Evolutionary conservation across 352 stramenopile genomes (phyloP).

Genomic region (Pythium insidiosum): DNA sequence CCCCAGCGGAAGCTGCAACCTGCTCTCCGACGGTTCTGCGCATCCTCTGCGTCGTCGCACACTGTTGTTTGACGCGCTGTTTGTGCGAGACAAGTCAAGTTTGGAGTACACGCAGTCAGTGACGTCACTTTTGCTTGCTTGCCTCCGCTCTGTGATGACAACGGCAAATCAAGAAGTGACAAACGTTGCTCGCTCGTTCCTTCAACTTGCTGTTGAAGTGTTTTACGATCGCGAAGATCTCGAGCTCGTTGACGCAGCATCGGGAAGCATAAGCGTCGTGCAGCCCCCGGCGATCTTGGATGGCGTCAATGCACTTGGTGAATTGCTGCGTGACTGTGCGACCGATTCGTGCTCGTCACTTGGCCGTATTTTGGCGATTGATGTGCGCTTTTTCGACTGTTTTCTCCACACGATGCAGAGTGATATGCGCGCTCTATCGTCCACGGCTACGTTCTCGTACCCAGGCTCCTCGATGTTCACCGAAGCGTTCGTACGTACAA

Average conservation of each 20-base stretch:
- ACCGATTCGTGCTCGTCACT: neutral
- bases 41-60: too few species aligned
- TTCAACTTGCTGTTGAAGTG: conserved; percentile 4
- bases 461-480: too few species aligned
- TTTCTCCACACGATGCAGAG: conserved; percentile 33
- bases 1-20: too few species aligned
- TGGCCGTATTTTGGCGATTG: conserved; percentile 8
- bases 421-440: neutral
- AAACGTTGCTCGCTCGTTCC: conserved; percentile 7
- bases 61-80: too few species aligned
- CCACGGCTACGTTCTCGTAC: too few species aligned
- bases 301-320: conserved; percentile 5
- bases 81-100: too few species aligned
- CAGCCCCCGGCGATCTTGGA: conserved; percentile 11
- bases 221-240: conserved; percentile 20
- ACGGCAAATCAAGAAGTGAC: neutral
- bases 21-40: too few species aligned
- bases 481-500: too few species aligned
- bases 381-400: conserved; percentile 41
- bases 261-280: conserved; percentile 7
- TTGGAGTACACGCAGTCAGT: too few species aligned
- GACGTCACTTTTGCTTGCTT: too few species aligned
- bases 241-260: conserved; percentile 11
- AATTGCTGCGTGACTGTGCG: conserved; percentile 14
- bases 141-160: too few species aligned